Conservation (phyloP, 129 eudicot species). For the Flaveria ramosissima region DNA sequence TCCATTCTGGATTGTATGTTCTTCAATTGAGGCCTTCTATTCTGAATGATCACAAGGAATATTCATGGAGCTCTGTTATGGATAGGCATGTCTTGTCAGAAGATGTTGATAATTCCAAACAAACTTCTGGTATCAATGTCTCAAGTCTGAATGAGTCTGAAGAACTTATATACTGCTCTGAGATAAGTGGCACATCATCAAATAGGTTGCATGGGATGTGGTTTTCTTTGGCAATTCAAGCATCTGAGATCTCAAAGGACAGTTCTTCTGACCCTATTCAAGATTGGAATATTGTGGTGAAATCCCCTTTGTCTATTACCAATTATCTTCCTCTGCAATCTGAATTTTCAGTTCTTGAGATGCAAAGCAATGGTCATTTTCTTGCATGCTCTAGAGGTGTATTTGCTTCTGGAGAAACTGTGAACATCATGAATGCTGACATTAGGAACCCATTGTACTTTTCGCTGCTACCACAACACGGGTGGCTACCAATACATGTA, state of each 20-base stretch:
- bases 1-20: slow-evolving; percentile 52
- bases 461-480: slow-evolving; percentile 84
- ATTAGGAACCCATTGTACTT: slow-evolving; percentile 77
- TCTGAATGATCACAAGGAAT: slow-evolving; percentile 43
- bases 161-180: slow-evolving; percentile 65
- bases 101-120: slow-evolving; percentile 37
- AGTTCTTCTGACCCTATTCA: slow-evolving; percentile 69
- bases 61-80: slow-evolving; percentile 79
- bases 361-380: slow-evolving; percentile 85
- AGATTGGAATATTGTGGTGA: slow-evolving; percentile 85
- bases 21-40: slow-evolving; percentile 71
- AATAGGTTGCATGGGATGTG: slow-evolving; percentile 61
- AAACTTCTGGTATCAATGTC: slow-evolving; percentile 56
- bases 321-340: slow-evolving; percentile 79
- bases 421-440: slow-evolving; percentile 72
- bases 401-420: slow-evolving; percentile 74
- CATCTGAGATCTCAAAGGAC: slow-evolving; percentile 82
- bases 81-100: slow-evolving; percentile 48
- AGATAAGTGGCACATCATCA: slow-evolving; percentile 69
- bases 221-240: slow-evolving; percentile 84
- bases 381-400: slow-evolving; percentile 72
- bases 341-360: slow-evolving; percentile 87
- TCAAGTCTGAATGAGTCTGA: slow-evolving; percentile 68
- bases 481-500: slow-evolving; percentile 91
- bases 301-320: slow-evolving; percentile 67